Conservation (phyloP, 352 stramenopile species). For the Phytophthora aleatoria region DNA sequence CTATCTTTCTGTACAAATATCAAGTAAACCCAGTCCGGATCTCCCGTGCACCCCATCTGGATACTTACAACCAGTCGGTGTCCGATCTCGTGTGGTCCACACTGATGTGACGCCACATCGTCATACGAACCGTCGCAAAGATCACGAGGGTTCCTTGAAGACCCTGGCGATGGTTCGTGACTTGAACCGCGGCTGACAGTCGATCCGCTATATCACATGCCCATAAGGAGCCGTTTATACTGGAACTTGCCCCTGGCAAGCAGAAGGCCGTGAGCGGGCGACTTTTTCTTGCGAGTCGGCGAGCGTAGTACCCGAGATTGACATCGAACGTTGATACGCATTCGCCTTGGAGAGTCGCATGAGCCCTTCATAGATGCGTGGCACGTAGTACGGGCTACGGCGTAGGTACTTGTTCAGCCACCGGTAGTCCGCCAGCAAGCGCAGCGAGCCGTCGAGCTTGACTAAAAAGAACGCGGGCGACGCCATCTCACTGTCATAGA, state of each 20-base stretch:
- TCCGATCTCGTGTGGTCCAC: too few relatives aligned
- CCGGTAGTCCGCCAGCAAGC: slow-evolving; percentile 6
- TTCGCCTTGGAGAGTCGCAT: not conserved
- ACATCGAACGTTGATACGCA: not conserved
- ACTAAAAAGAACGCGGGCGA: not conserved
- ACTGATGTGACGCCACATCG: too few relatives aligned
- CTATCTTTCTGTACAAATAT: too few relatives aligned
- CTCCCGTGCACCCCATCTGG: too few relatives aligned
- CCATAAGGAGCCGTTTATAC: not conserved
- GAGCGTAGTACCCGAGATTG: not conserved
- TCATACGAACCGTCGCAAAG: too few relatives aligned
- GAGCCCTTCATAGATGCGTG: not conserved
- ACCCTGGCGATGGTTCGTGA: too few relatives aligned
- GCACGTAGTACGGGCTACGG: slow-evolving; percentile 3
- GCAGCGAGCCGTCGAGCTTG: slow-evolving; percentile 2
- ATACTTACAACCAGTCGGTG: too few relatives aligned
- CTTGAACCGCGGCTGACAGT: too few relatives aligned
- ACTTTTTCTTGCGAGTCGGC: not conserved
- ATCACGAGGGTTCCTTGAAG: too few relatives aligned
- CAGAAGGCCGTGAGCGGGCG: not conserved
- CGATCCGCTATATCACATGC: too few relatives aligned
- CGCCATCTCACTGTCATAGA: not conserved
- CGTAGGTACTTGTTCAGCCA: slow-evolving; percentile 9
- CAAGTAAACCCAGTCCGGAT: too few relatives aligned
- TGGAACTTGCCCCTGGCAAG: not conserved